Evolutionary conservation across 2,329 filamentous ascomycete species (phyloP), one percentile per base, ranked within the genome.

Genomic region (Cladosporium phlei): DNA sequence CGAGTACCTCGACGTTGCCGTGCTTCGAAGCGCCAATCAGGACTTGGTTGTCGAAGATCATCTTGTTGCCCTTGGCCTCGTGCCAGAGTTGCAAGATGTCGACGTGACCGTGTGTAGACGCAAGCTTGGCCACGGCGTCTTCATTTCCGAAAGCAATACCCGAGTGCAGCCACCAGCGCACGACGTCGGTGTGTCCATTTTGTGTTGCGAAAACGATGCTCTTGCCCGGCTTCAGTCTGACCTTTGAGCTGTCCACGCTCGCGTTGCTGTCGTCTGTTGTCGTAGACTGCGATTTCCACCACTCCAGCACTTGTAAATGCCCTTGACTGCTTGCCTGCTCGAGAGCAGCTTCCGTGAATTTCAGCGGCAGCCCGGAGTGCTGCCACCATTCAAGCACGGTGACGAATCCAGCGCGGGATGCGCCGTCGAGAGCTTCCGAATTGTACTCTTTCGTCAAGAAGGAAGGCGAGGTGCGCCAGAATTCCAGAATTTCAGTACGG

Each of bases 311-410:
- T 5, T 81, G 72, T n/a, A 95, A 75, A 54, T 93, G 86, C 6
- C 90, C 89, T 59, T 88, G 85, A 3, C 83, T 83, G 49, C 85
- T 91, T 22, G 91, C 90, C 59, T 90, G 85, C 66, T 96, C 91
- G 14, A 97, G 77, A 0, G 91, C 88, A 4, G 82, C 77, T 63
- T 95, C 88, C 9, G 86, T 95, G 66, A 93, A 95, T 55, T 87
- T 84, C 16, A 96, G 74, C 2, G 83, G 80, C 2, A 96, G 74
- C 1, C 85, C 86, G 0, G 85, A 88, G 17, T 84, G 77, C 63
- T 86, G 85, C 91, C 91, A 97, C 86, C 88, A 95, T 59, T 95
- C 86, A 1, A 97, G 76, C 0, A 95, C 83, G 53, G 87, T 80
- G 11, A 94, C 78, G 56, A 89, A 93, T 4, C 91, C 90, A 48